Evolutionary conservation across 768 basidiomycete genomes (phyloP).

Genomic region (Exsudoporus frostii): DNA sequence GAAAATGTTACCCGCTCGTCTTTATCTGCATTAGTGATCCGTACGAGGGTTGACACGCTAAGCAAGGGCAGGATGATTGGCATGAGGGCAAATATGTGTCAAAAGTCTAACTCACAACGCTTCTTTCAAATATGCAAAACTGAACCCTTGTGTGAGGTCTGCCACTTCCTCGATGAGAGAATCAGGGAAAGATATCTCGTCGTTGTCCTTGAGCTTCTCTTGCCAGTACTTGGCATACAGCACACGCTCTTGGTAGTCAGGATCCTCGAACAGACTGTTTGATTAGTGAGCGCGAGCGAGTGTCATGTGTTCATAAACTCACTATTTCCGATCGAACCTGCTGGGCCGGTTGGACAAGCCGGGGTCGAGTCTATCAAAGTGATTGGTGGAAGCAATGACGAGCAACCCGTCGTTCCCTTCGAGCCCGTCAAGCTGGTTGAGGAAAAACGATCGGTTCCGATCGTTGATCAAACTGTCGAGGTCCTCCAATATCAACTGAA

Average conservation of each 20-base stretch:
- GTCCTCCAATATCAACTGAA: constrained; percentile 49
- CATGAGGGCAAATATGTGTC: neutral
- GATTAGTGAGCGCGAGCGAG: neutral
- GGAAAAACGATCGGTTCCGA: constrained; percentile 78
- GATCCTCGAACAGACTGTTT: constrained; percentile 69
- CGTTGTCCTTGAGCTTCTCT: constrained; percentile 62
- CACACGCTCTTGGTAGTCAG: constrained; percentile 57
- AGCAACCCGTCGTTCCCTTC: constrained; percentile 78
- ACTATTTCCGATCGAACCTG: constrained; percentile 87
- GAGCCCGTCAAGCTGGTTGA: constrained; percentile 82
- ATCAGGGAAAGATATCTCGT: constrained; percentile 65
- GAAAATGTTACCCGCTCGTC: constrained; percentile 50
- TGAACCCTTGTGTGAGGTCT: constrained; percentile 60
- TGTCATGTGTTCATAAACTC: constrained; percentile 27
- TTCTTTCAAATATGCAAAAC: constrained; percentile 88
- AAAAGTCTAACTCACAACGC: constrained; percentile 60
- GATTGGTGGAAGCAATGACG: constrained; percentile 79
- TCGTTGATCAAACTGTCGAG: constrained; percentile 81
- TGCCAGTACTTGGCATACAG: constrained; percentile 82
- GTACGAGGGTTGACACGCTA: constrained; percentile 74
- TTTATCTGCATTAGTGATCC: constrained; percentile 51
- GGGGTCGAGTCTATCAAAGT: constrained; percentile 77
- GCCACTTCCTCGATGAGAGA: constrained; percentile 58
- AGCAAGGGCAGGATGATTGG: neutral
- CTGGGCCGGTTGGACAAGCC: constrained; percentile 75